phyloP scores from a whole-genome alignment of 23 red algal genomes.

The Gracilariopsis chorda region DNA sequence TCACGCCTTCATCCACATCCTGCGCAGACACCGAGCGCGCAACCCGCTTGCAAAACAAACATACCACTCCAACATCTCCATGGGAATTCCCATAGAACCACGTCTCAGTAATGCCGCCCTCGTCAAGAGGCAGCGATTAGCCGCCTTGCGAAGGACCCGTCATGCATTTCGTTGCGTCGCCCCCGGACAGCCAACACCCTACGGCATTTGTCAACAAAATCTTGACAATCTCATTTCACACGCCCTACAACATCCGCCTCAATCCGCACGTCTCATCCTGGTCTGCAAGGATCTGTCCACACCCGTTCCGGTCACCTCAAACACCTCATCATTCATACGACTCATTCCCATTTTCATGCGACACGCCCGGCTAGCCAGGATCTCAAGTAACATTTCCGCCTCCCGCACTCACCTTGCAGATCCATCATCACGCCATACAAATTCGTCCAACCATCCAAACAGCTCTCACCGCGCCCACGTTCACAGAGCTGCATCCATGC shows the following conservation, averaged over 20 bases:
- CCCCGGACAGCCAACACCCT: background rate
- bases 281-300: constrained; percentile 6
- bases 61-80: background rate
- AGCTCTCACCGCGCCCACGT: background rate
- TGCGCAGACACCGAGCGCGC: too few species aligned
- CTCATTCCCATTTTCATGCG: background rate
- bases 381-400: background rate
- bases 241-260: background rate
- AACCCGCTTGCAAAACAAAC: too few species aligned
- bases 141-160: constrained; percentile 12
- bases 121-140: constrained; percentile 6
- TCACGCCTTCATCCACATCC: too few species aligned
- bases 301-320: background rate
- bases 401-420: background rate
- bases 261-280: constrained; percentile 1
- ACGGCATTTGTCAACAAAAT: background rate
- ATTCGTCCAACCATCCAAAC: background rate
- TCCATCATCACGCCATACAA: background rate
- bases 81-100: constrained; percentile 13
- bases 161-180: background rate
- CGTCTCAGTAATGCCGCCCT: constrained; percentile 4
- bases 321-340: background rate
- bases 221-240: constrained; percentile 16
- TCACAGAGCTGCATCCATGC: background rate
- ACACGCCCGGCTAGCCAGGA: background rate